phyloP scores from a whole-genome alignment of 129 eudicot genomes.

The Artemisia annua region DNA sequence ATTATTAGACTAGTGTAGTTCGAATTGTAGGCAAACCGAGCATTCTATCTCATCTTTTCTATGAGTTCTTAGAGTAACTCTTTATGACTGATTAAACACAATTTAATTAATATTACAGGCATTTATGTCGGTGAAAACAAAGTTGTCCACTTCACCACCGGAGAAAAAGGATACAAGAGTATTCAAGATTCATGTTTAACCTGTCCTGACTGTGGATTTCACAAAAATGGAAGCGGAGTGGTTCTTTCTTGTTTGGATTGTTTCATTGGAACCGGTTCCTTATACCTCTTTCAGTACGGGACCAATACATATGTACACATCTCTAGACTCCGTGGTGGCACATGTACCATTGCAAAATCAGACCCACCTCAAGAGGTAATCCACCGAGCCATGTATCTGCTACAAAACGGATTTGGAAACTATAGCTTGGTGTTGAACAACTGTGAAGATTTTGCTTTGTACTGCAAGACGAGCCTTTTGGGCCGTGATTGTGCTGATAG shows the following conservation, averaged over 20 bases:
- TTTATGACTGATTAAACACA: not conserved
- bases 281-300: constrained; percentile 46
- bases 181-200: not conserved
- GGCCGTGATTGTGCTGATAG: not conserved
- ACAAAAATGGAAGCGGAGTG: constrained; percentile 42
- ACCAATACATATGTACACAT: constrained; percentile 30
- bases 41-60: no score
- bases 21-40: no score
- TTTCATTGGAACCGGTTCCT: constrained; percentile 40
- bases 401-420: constrained; percentile 57
- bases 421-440: constrained; percentile 49
- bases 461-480: constrained; percentile 57
- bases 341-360: constrained; percentile 54
- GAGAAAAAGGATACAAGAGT: not conserved
- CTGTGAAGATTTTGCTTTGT: constrained; percentile 64
- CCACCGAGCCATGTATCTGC: constrained; percentile 52
- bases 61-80: no score
- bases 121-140: constrained; percentile 50
- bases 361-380: constrained; percentile 45
- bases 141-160: constrained; percentile 56
- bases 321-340: constrained; percentile 54
- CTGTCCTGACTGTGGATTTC: constrained; percentile 28
- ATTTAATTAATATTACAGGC: not conserved
- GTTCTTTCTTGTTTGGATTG: constrained; percentile 56
- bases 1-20: no score